phyloP scores from a whole-genome alignment of 805 yeast species.

The Candida railenensis region DNA sequence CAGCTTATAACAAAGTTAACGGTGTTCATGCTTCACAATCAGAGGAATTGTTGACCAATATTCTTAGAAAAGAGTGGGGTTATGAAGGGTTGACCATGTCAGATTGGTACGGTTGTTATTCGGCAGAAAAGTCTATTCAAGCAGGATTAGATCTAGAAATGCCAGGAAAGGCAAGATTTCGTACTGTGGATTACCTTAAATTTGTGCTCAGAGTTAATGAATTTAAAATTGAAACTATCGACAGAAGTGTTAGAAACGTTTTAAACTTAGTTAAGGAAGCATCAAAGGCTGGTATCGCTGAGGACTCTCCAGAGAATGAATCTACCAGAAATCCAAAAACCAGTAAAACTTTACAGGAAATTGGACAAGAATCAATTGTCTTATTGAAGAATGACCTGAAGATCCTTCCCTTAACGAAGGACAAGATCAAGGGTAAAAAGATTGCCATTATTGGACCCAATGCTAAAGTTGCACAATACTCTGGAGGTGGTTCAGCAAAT shows the following conservation, averaged over 20 bases:
- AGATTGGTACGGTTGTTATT: slow-evolving; percentile 64
- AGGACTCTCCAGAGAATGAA: slow-evolving; percentile 40
- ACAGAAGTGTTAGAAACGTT: slow-evolving; percentile 48
- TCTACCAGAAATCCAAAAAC: slow-evolving; percentile 31
- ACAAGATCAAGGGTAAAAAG: slow-evolving; percentile 20
- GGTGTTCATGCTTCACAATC: slow-evolving; percentile 57
- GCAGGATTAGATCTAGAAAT: slow-evolving; percentile 65
- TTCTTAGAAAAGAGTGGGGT: slow-evolving; percentile 56
- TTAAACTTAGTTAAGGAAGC: slow-evolving; percentile 47
- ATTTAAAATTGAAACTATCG: slow-evolving; percentile 39
- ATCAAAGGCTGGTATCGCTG: slow-evolving; percentile 39
- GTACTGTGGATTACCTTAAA: slow-evolving; percentile 39
- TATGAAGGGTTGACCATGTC: slow-evolving; percentile 58
- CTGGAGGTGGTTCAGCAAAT: slow-evolving; percentile 67
- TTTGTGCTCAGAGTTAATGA: slow-evolving; percentile 45
- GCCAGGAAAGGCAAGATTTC: slow-evolving; percentile 60
- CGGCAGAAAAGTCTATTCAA: slow-evolving; percentile 44
- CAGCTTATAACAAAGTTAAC: slow-evolving; percentile 62
- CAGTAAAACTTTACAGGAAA: slow-evolving; percentile 36
- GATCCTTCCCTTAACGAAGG: slow-evolving; percentile 44
- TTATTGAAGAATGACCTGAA: slow-evolving; percentile 52
- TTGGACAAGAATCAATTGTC: slow-evolving; percentile 55
- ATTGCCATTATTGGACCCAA: slow-evolving; percentile 61
- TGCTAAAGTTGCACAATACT: slow-evolving; percentile 47
- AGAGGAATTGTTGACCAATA: slow-evolving; percentile 39